Evolutionary conservation across 768 basidiomycete species (phyloP), one percentile per base, ranked within the genome.

Genomic region (Clitopilus passeckerianus): DNA sequence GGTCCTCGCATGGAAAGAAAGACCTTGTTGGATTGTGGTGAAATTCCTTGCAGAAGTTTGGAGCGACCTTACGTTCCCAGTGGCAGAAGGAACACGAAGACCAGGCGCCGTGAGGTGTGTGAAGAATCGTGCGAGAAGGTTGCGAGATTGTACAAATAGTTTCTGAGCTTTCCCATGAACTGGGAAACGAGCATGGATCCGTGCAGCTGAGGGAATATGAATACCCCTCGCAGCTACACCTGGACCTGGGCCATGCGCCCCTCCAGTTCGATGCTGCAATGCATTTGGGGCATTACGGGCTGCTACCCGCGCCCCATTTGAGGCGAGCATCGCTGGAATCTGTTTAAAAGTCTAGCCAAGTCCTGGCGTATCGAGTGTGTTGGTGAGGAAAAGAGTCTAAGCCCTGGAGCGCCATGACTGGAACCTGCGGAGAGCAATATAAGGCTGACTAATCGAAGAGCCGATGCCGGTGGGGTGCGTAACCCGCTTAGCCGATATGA

Each of bases 31-130:
- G 59, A 89, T 86, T 41, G 74, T 71, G 23, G 73, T 64, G 43
- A 75, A 69, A 23, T 74, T 70, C 60, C 73, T 74, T 24, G 65
- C 71, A 63, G 67, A 71, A 14, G 62, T 62, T 58, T 70, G 62
- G 55, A 71, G 56, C 56, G 69, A 63, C 34, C 68, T 70, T 63
- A 64, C 53, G 59, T 67, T 57, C 61, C 68, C 67, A 64, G 62
- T 14, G 43, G 57, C 64, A 30, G 67, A 60, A 12, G 69, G 74
- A 52, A 63, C 73, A 68, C 68, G 72, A 46, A 75, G 61, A 22
- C 85, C 84, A 2, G 87, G 86, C 4, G 87, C 68, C 35, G 83
- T 80, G 34, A 89, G 77, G 57, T 83, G 79, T 10, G 80, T 73
- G 58, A 86, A 77, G 60, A 90, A 77, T 34, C 75, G 78, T 52